Conservation (phyloP, 768 basidiomycete genomes). For the Rickenella mellea region DNA sequence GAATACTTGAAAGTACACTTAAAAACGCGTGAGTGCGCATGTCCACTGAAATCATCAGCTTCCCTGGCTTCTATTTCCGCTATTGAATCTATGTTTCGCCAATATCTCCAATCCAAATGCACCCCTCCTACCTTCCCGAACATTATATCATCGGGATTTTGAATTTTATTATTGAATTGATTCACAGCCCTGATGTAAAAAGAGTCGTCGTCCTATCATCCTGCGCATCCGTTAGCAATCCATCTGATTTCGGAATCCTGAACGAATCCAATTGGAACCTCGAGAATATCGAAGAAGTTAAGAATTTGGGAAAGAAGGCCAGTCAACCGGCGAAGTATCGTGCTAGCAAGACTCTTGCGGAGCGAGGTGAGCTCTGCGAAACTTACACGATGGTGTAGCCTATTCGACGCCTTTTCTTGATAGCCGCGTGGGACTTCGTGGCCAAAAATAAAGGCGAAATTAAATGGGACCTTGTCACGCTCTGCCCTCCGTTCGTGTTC, state of each 20-base stretch:
- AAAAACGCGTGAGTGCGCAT: slow-evolving; percentile 40
- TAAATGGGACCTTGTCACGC: slow-evolving; percentile 40
- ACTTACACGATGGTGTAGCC: background rate
- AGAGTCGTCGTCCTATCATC: slow-evolving; percentile 67
- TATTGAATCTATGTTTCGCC: slow-evolving; percentile 2
- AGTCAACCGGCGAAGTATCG: slow-evolving; percentile 35
- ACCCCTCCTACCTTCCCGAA: no score
- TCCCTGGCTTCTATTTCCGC: background rate
- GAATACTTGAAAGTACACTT: slow-evolving; percentile 48
- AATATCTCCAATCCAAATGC: no score
- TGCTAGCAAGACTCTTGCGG: slow-evolving; percentile 58
- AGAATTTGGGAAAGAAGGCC: slow-evolving; percentile 39
- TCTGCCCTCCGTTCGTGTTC: slow-evolving; percentile 46
- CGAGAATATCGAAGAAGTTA: slow-evolving; percentile 30
- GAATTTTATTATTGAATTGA: background rate
- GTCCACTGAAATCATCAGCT: no score
- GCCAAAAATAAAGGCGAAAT: slow-evolving; percentile 32
- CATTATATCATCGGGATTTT: background rate
- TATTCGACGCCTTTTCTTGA: background rate
- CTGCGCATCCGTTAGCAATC: slow-evolving; percentile 33
- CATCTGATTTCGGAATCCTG: slow-evolving; percentile 19
- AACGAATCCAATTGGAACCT: slow-evolving; percentile 57
- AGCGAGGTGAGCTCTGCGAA: slow-evolving; percentile 31
- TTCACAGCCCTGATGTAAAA: slow-evolving; percentile 36
- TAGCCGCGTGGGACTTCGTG: slow-evolving; percentile 43